Base-by-base conservation (phyloP, 805 yeast genomes). In the Candida sphagnicola region DNA sequence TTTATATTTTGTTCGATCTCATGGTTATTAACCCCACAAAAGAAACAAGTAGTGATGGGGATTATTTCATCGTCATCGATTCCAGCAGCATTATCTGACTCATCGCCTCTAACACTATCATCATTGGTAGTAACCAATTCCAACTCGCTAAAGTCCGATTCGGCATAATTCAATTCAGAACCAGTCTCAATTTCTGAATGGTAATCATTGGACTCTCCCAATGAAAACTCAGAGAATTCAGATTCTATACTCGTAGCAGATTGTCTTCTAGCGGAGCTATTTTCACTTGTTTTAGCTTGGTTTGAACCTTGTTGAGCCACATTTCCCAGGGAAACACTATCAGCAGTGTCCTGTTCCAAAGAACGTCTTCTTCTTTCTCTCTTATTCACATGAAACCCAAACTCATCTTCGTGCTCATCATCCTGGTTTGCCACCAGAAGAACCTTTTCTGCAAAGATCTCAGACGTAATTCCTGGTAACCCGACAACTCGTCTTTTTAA, bases 391-490 rank as follows among this genome's bases (percentile, higher is more conserved):
- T 53, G 56, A 52, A 78, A 78, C 0, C 84, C 83, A 53, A 60
- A 74, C 43, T 78, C 83, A 52, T 76, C 82, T 41, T 74, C 80
- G 31, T 59, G 54, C 2, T 46, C 54, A 11, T 50, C 51, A 6
- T 28, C 36, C n/a, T 37, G 26, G 8, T 36, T 19, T 10, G 57
- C 47, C 40, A 53, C 59, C 19, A 46, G 53, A 35, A 67, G 54
- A 24, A 84, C 83, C 56, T 87, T 84, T 47, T 82, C 85, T 15
- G 85, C 85, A 60, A 85, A 85, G 2, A 74, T 62, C 28, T 72
- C 84, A 2, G 87, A 77, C 14, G 80, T 64, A 21, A 89, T 77
- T 1, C 95, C 82, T 5, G 90, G 82, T 41, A 89, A 63, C 21
- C 75, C 75, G 13, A 73, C 72, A 18, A 68, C 73, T 45, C 71